A percentile compares a stretch with the other conserved stretches of the same genome.
These are phyloP conservation scores for Hypomontagnella submonticulosa DNA, from an alignment of 495 filamentous ascomycete genomes.

Conservation along the genomic window DNA sequence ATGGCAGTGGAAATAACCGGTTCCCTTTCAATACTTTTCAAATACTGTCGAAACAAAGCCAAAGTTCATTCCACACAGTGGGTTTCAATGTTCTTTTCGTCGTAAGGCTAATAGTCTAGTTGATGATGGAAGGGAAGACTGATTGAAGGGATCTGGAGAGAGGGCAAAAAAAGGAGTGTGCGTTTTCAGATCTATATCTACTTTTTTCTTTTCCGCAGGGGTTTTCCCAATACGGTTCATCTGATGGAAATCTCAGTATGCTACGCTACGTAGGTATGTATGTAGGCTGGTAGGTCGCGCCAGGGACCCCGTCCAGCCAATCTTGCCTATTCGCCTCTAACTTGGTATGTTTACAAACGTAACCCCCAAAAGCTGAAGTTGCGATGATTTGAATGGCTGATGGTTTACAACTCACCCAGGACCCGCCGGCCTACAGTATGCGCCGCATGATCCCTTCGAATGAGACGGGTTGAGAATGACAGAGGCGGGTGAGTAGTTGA, in stretches of 20 bases:
- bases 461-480: conserved; percentile 33
- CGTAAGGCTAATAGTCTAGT: conserved; percentile 16
- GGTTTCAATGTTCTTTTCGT: conserved; percentile 15
- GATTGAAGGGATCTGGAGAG: conserved; percentile 40
- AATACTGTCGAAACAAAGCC: conserved; percentile 39
- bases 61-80: conserved; percentile 42
- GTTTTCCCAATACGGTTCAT: conserved; percentile 36
- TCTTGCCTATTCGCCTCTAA: conserved; percentile 34
- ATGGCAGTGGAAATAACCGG: conserved; percentile 41
- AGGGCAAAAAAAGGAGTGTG: conserved; percentile 30
- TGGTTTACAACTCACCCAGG: conserved; percentile 41
- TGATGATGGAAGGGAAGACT: conserved; percentile 41
- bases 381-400: conserved; percentile 42
- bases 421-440: conserved; percentile 44
- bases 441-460: conserved; percentile 43
- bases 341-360: conserved; percentile 39
- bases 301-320: conserved; percentile 37
- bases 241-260: conserved; percentile 34
- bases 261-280: conserved; percentile 22
- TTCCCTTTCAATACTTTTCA: conserved; percentile 31
- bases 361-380: conserved; percentile 31
- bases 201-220: conserved; percentile 38
- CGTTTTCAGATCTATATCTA: conserved; percentile 45
- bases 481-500: conserved; percentile 36
- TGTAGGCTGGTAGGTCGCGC: conserved; percentile 15